Conservation (phyloP, 164 flowering plant genomes). For the Dillenia turbinata region DNA sequence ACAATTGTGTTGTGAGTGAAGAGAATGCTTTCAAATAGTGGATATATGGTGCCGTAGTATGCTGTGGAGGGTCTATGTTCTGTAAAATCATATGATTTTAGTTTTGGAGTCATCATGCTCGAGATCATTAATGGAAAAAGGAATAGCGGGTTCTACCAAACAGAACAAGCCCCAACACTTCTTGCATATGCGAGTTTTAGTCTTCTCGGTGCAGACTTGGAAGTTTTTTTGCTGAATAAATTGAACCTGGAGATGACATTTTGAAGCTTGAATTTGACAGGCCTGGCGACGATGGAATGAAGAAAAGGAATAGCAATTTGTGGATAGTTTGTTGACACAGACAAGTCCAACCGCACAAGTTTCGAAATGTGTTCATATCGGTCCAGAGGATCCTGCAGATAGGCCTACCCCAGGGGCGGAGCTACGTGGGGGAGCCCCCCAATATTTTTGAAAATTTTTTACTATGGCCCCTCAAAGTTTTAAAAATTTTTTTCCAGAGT, state of each 20-base stretch:
- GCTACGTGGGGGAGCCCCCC: too few relatives aligned
- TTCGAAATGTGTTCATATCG: too few relatives aligned
- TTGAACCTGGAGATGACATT: background rate
- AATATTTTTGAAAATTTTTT: too few relatives aligned
- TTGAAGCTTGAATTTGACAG: conserved; percentile 2
- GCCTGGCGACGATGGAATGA: conserved; percentile 21
- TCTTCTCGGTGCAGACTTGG: background rate
- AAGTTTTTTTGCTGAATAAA: background rate
- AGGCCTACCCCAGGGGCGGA: too few relatives aligned
- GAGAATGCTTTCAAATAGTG: conserved; percentile 4
- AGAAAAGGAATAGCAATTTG: background rate
- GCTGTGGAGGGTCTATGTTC: conserved; percentile 8
- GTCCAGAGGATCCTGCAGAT: too few relatives aligned
- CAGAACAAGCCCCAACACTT: background rate
- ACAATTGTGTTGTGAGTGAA: too few relatives aligned
- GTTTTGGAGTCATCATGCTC: conserved; percentile 14
- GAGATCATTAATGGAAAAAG: conserved; percentile 15
- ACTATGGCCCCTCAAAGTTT: too few relatives aligned
- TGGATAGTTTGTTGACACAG: conserved; percentile 4
- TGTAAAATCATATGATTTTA: conserved; percentile 15
- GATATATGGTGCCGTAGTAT: conserved; percentile 19
- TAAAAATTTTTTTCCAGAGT: too few relatives aligned
- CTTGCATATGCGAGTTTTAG: conserved; percentile 3
- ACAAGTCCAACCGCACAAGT: background rate
- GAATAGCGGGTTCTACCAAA: background rate